Percentiles rank a stretch among this genome's conserved stretches.
phyloP scores from a whole-genome alignment of 140 eudicot species.

The Anethum foeniculum region DNA sequence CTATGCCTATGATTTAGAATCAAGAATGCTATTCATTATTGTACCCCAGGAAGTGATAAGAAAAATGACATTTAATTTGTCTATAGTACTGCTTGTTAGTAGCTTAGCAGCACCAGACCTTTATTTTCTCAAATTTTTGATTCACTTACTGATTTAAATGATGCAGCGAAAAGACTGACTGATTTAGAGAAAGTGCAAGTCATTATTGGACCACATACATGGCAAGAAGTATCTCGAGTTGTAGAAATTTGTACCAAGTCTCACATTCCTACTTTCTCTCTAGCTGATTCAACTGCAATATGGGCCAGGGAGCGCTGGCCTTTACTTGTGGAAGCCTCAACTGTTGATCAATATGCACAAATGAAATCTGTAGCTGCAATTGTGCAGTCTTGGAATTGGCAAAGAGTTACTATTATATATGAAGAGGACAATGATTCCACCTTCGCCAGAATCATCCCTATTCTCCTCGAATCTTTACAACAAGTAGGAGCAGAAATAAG shows the following conservation, averaged over 20 bases:
- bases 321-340: slow-evolving; percentile 45
- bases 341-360: slow-evolving; percentile 23
- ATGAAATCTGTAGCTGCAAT: slow-evolving; percentile 45
- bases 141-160: not conserved
- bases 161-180: slow-evolving; percentile 45
- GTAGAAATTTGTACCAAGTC: slow-evolving; percentile 27
- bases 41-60: not conserved
- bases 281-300: slow-evolving; percentile 34
- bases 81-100: not conserved
- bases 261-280: slow-evolving; percentile 34
- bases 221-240: slow-evolving; percentile 35
- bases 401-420: slow-evolving; percentile 11
- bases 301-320: slow-evolving; percentile 33
- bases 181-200: slow-evolving; percentile 25
- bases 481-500: slow-evolving; percentile 24
- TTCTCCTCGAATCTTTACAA: slow-evolving; percentile 16
- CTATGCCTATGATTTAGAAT: too few relatives aligned
- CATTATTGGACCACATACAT: slow-evolving; percentile 42
- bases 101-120: too few relatives aligned
- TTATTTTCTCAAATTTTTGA: not conserved
- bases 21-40: not conserved
- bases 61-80: not conserved
- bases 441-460: not conserved
- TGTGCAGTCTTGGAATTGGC: slow-evolving; percentile 14
- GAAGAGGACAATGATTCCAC: slow-evolving; percentile 12